Percentiles rank a stretch among this genome's conserved stretches.
phyloP scores from a whole-genome alignment of 169 alveolate species.

The Babesia bovis region DNA sequence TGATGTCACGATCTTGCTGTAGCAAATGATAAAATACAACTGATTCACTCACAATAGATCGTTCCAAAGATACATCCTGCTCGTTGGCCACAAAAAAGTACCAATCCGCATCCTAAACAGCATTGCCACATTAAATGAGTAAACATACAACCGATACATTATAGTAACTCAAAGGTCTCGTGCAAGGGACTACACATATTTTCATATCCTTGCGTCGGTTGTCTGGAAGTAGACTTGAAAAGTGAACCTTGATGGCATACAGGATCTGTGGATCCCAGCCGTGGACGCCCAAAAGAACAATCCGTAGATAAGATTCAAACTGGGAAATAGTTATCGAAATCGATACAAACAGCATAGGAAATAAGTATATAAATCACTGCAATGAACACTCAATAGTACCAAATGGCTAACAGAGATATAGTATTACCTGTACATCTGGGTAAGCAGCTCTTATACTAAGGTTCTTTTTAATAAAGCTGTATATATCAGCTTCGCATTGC shows the following conservation, averaged over 20 bases:
- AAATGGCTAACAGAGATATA: background rate
- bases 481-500: slow-evolving; percentile 56
- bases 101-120: slow-evolving; percentile 57
- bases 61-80: slow-evolving; percentile 48
- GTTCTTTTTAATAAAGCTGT: slow-evolving; percentile 65
- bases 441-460: slow-evolving; percentile 40
- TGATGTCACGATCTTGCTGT: slow-evolving; percentile 40
- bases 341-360: background rate
- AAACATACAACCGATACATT: slow-evolving; percentile 46
- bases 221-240: slow-evolving; percentile 46
- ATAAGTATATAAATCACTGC: background rate
- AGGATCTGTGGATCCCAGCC: slow-evolving; percentile 68
- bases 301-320: slow-evolving; percentile 60
- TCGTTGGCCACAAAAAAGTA: slow-evolving; percentile 58
- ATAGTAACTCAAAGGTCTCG: slow-evolving; percentile 55
- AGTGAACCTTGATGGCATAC: slow-evolving; percentile 63
- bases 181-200: slow-evolving; percentile 45
- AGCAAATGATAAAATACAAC: background rate
- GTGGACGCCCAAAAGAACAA: slow-evolving; percentile 56
- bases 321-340: background rate
- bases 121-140: background rate
- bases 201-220: slow-evolving; percentile 24
- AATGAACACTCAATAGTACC: background rate
- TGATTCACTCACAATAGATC: slow-evolving; percentile 6
- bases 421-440: slow-evolving; percentile 56